Conservation (phyloP, 352 stramenopile genomes). For the Phytopythium cucurbitacearum region DNA sequence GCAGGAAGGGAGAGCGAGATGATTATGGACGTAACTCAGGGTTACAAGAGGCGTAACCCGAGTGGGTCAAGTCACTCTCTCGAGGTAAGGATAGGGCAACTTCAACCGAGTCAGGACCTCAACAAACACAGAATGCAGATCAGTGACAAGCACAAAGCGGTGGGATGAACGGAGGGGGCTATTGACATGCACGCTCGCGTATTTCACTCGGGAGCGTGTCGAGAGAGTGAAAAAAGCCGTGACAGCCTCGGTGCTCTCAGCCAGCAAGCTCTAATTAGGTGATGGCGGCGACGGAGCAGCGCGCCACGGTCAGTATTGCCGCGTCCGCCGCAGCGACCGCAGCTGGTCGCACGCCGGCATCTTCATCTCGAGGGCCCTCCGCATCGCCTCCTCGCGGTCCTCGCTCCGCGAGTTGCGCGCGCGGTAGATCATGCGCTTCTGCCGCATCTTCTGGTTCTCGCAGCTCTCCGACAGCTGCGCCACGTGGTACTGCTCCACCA, state of each 20-base stretch:
- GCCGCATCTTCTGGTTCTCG: constrained; percentile 77
- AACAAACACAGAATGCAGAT: no score
- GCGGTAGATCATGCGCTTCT: constrained; percentile 87
- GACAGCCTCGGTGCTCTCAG: background rate
- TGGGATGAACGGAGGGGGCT: no score
- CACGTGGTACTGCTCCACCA: constrained; percentile 83
- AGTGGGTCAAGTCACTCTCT: background rate
- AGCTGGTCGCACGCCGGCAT: constrained; percentile 83
- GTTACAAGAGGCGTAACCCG: no score
- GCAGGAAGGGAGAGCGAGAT: no score
- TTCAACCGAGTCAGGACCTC: no score
- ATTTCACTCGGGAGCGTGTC: background rate
- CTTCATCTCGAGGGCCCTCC: constrained; percentile 77
- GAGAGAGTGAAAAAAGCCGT: constrained; percentile 3
- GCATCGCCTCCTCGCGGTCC: constrained; percentile 72
- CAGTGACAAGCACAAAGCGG: no score
- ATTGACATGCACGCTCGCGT: no score
- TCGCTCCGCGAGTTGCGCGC: constrained; percentile 74
- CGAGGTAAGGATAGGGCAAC: background rate
- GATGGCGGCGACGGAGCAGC: background rate
- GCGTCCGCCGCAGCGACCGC: constrained; percentile 55
- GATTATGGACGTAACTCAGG: no score
- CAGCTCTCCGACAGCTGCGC: constrained; percentile 66
- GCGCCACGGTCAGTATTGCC: constrained; percentile 34
- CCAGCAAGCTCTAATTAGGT: constrained; percentile 5